Conservation (phyloP, 768 basidiomycete species). For the Auricularia auricula-judae region DNA sequence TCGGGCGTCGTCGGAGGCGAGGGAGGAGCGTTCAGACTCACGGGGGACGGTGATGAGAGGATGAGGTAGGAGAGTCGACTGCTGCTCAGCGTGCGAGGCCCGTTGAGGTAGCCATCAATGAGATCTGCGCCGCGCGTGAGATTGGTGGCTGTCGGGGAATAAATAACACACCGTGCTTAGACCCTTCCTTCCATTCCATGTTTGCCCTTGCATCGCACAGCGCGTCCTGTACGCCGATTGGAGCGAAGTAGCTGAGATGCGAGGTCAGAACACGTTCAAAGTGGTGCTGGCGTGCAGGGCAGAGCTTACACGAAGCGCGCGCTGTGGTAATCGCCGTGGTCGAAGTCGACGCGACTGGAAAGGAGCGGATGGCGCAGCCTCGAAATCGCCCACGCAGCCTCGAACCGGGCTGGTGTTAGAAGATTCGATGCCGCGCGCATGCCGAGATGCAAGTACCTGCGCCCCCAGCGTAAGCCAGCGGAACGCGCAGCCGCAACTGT, state of each 20-base stretch:
- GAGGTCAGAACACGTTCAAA: background rate
- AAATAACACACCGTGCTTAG: slow-evolving; percentile 41
- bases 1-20: slow-evolving; percentile 19
- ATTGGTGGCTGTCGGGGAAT: background rate
- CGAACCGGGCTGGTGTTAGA: slow-evolving; percentile 37
- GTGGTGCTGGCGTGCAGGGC: slow-evolving; percentile 3
- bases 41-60: slow-evolving; percentile 6
- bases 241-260: slow-evolving; percentile 34
- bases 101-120: slow-evolving; percentile 65
- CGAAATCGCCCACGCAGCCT: slow-evolving; percentile 60
- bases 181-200: slow-evolving; percentile 38
- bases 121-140: slow-evolving; percentile 17
- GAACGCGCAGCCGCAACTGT: background rate
- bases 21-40: slow-evolving; percentile 22
- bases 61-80: slow-evolving; percentile 56
- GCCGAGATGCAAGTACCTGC: slow-evolving; percentile 72
- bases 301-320: slow-evolving; percentile 52
- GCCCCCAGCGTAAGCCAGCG: background rate
- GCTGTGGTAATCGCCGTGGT: slow-evolving; percentile 38
- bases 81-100: slow-evolving; percentile 59
- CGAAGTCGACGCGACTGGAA: slow-evolving; percentile 49
- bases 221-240: slow-evolving; percentile 31
- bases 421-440: slow-evolving; percentile 38
- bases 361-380: slow-evolving; percentile 62
- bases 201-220: slow-evolving; percentile 35